Base-by-base conservation (phyloP, 192 early-diverging fungal species). In the Chytriomyces hyalinus region DNA sequence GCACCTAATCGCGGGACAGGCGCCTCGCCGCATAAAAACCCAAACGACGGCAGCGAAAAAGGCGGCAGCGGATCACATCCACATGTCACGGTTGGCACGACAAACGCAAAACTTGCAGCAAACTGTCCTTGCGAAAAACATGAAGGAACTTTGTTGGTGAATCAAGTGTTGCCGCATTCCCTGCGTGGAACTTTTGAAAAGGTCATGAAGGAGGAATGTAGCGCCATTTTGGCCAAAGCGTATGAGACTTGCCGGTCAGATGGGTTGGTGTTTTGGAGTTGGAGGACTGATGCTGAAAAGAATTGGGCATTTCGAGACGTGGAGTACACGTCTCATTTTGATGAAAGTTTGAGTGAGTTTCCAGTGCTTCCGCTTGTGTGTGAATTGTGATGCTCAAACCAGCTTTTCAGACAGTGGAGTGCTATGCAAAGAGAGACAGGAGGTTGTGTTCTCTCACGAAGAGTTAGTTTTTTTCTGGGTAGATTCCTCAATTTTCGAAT, bases 241-340 rank as follows among this genome's bases (percentile, higher is more conserved):
- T 71, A 71, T n/a, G 22, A 51, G 3, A 24, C 69, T 15, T 50
- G 49, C 5, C 22, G 69, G 3, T 26, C 49, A 5, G 69, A 71
- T 59, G 69, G 69, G 20, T 13, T 57, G 17, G 57, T 71, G 22
- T 71, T 71, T 60, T 71, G 69, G 69, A 24, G 44, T n/a, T 71
- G 69, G 69, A 26, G 17, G n/a, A 49, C 48, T 1, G 69, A 45
- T 13, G 49, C 20, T 9, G 51, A 71, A 6, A 51, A 51, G 49
- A 59, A 51, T 15, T 26, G 57, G 57, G 44, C 10, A 20, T 13
- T n/a, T 50, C 8, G 69, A 4, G 57, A 49, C 13, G 44, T 71
- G 24, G 69, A 71, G 36, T 71, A 71, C 45, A 71, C 69, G 10
- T 48, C 69, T 15, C 13, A 51, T 17, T 71, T 71, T 59, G 28